phyloP scores from a whole-genome alignment of 2,329 filamentous ascomycete species.

The Xylaria multiplex region DNA sequence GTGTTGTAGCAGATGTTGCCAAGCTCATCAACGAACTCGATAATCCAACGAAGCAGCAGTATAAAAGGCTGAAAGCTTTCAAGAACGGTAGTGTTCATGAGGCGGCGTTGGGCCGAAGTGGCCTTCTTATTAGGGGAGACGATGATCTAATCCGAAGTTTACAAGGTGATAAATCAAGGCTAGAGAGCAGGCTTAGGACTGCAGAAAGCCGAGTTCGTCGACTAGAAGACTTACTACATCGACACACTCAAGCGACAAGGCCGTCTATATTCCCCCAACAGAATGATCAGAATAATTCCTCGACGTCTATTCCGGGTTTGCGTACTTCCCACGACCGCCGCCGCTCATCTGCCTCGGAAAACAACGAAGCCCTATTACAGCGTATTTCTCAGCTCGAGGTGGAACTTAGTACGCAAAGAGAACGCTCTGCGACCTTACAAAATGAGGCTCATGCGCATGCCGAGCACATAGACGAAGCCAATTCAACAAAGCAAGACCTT shows the following conservation, averaged over 20 bases:
- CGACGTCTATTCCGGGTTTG: conserved; percentile 59
- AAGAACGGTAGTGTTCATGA: conserved; percentile 97
- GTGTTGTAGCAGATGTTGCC: conserved; percentile 75
- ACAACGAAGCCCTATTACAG: conserved; percentile 57
- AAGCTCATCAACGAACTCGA: conserved; percentile 83
- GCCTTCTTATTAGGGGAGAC: conserved; percentile 84
- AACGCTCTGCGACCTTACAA: conserved; percentile 72
- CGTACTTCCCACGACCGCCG: conserved; percentile 56
- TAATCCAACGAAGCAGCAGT: conserved; percentile 84
- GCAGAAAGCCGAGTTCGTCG: conserved; percentile 90
- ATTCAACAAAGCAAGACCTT: conserved; percentile 92
- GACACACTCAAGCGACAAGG: conserved; percentile 72
- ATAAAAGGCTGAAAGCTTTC: conserved; percentile 89
- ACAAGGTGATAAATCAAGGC: conserved; percentile 82
- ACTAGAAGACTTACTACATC: conserved; percentile 90
- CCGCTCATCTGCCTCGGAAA: conserved; percentile 56
- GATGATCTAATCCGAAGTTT: conserved; percentile 81
- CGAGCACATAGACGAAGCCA: conserved; percentile 81
- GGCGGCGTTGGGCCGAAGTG: conserved; percentile 85
- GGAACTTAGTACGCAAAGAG: conserved; percentile 79
- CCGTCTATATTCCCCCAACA: conserved; percentile 66
- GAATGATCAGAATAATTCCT: conserved; percentile 61
- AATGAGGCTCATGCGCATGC: conserved; percentile 71
- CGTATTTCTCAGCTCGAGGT: conserved; percentile 75
- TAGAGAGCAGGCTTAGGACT: conserved; percentile 80